Percentiles rank a stretch among this genome's conserved stretches.
Evolutionary conservation across 1,284 basidiomycete genomes (phyloP).

Genomic region (Athelia sp.): DNA sequence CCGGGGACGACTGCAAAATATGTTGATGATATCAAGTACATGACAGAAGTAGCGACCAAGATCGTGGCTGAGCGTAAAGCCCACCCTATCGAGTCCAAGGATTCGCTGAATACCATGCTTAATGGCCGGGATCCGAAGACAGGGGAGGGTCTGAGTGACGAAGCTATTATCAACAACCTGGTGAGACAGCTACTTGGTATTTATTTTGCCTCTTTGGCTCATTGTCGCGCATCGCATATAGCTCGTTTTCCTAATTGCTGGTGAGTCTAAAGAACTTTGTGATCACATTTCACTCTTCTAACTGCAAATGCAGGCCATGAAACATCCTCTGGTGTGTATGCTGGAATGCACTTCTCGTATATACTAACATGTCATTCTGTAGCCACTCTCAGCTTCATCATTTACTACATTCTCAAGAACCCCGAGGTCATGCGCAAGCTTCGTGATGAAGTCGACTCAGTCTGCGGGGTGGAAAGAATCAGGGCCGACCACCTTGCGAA

Average conservation of each 20-base stretch:
- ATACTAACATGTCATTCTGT: neutral
- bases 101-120: conserved; percentile 44
- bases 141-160: conserved; percentile 35
- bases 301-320: conserved; percentile 37
- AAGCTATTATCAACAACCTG: conserved; percentile 40
- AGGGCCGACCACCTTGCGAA: conserved; percentile 34
- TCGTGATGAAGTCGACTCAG: conserved; percentile 40
- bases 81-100: conserved; percentile 24
- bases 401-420: conserved; percentile 41
- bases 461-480: conserved; percentile 32
- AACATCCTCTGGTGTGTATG: conserved; percentile 39
- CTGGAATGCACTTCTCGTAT: neutral
- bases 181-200: too few species aligned
- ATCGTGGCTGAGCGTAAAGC: conserved; percentile 33
- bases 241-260: conserved; percentile 33
- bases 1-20: conserved; percentile 32
- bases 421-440: conserved; percentile 38
- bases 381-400: conserved; percentile 33
- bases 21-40: conserved; percentile 32
- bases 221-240: too few species aligned
- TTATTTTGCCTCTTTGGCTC: too few species aligned
- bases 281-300: neutral
- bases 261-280: conserved; percentile 13
- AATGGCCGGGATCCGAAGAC: conserved; percentile 43
- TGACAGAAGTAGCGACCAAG: conserved; percentile 33